Percentiles rank a stretch among this genome's conserved stretches.
Evolutionary conservation across 768 basidiomycete genomes (phyloP).

Genomic region (Suillus luteus): DNA sequence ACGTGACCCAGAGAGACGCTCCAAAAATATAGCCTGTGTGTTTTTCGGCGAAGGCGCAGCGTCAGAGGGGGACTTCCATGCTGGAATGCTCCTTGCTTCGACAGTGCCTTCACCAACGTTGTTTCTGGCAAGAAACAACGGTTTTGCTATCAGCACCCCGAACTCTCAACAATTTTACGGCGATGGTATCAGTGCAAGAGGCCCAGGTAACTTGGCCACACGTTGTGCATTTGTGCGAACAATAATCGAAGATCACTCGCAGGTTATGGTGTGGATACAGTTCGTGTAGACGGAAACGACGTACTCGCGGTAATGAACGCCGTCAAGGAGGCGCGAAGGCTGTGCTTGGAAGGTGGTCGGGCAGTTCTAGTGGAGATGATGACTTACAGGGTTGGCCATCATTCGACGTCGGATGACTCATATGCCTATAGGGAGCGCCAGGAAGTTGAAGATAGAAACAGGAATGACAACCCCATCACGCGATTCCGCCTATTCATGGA

Average conservation of each 20-base stretch:
- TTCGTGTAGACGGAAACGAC: slow-evolving; percentile 94
- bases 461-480: slow-evolving; percentile 84
- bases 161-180: slow-evolving; percentile 87
- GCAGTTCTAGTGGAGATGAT: slow-evolving; percentile 89
- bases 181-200: slow-evolving; percentile 90
- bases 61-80: slow-evolving; percentile 95
- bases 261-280: slow-evolving; percentile 82
- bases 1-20: slow-evolving; percentile 67
- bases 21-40: slow-evolving; percentile 78
- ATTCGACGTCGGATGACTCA: slow-evolving; percentile 96
- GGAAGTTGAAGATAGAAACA: slow-evolving; percentile 90
- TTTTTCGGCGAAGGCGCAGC: slow-evolving; percentile 96
- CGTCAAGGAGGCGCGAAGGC: slow-evolving; percentile 69
- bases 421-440: slow-evolving; percentile 88
- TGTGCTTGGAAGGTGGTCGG: slow-evolving; percentile 75
- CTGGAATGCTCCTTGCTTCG: slow-evolving; percentile 79
- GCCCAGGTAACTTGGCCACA: slow-evolving; percentile 53
- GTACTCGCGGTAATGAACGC: slow-evolving; percentile 79
- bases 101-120: slow-evolving; percentile 73
- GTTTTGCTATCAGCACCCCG: slow-evolving; percentile 95
- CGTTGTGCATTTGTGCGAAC: neutral
- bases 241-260: neutral
- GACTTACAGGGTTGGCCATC: slow-evolving; percentile 92
- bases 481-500: slow-evolving; percentile 88
- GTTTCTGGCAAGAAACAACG: slow-evolving; percentile 81